phyloP scores from a whole-genome alignment of 148 eudicot species.

The Linanthus parryae region DNA sequence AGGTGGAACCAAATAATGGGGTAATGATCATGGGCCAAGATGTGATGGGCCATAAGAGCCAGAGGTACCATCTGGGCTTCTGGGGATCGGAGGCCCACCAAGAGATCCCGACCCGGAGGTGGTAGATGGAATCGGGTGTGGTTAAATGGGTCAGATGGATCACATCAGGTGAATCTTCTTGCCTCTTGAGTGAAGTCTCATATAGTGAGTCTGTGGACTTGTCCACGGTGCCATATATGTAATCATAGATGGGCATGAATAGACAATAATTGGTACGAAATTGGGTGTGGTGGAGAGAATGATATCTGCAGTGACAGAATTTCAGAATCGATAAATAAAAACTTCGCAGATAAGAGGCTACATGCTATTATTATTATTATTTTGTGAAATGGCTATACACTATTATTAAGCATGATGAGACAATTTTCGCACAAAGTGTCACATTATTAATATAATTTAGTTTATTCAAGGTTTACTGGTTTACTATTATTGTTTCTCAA shows the following conservation, averaged over 20 bases:
- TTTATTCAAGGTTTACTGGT: too few species aligned
- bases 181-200: conserved; percentile 16
- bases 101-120: conserved; percentile 32
- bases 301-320: conserved; percentile 9
- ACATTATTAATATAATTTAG: background rate
- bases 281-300: conserved; percentile 36
- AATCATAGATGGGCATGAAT: conserved; percentile 48
- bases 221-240: conserved; percentile 36
- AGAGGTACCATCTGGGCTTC: conserved; percentile 25
- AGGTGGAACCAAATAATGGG: conserved; percentile 19
- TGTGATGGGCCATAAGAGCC: conserved; percentile 35
- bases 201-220: conserved; percentile 20
- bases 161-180: conserved; percentile 22
- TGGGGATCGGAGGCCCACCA: conserved; percentile 34
- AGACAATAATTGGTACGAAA: conserved; percentile 39
- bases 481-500: too few species aligned
- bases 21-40: conserved; percentile 28
- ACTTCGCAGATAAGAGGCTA: too few species aligned
- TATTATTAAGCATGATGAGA: background rate
- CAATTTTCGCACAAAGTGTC: background rate
- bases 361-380: too few species aligned
- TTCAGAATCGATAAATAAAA: too few species aligned
- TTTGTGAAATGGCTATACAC: background rate
- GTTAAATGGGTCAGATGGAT: conserved; percentile 42
- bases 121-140: conserved; percentile 31